Percentiles rank a stretch among this genome's conserved stretches.
These are phyloP conservation scores for Lichtheimia corymbifera DNA, from an alignment of 371 early-diverging fungal species.

Conservation along the genomic window DNA sequence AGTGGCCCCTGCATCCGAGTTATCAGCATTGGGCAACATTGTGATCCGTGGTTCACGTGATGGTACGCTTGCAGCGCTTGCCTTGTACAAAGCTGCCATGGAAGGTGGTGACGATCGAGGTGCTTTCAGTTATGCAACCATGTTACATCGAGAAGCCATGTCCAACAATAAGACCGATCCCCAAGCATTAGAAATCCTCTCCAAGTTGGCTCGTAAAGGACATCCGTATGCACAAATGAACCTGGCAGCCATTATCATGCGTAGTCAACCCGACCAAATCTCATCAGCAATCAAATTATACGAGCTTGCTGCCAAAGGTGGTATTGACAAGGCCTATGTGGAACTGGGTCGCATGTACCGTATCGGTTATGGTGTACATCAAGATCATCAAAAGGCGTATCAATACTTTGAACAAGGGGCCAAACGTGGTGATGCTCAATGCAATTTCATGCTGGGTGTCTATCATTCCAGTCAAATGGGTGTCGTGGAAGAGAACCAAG, in stretches of 20 bases:
- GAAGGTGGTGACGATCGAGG: slow-evolving; percentile 46
- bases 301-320: slow-evolving; percentile 40
- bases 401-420: slow-evolving; percentile 45
- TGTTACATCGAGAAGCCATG: slow-evolving; percentile 40
- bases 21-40: slow-evolving; percentile 20
- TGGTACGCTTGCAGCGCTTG: slow-evolving; percentile 36
- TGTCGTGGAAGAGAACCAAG: slow-evolving; percentile 33
- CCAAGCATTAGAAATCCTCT: slow-evolving; percentile 33
- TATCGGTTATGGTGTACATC: slow-evolving; percentile 46
- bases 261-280: slow-evolving; percentile 33
- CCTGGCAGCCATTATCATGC: slow-evolving; percentile 48
- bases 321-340: slow-evolving; percentile 35
- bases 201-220: slow-evolving; percentile 45
- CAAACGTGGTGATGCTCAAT: slow-evolving; percentile 37
- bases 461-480: slow-evolving; percentile 33
- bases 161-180: slow-evolving; percentile 40
- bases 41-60: slow-evolving; percentile 18
- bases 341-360: slow-evolving; percentile 54
- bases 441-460: slow-evolving; percentile 52
- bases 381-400: slow-evolving; percentile 45
- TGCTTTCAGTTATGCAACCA: slow-evolving; percentile 51
- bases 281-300: slow-evolving; percentile 42
- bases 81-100: slow-evolving; percentile 43
- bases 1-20: not conserved
- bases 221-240: slow-evolving; percentile 55